A percentile compares a stretch with the other conserved stretches of the same genome.
Conservation (phyloP, 805 yeast genomes). For the Metschnikowia cerradonensis region DNA sequence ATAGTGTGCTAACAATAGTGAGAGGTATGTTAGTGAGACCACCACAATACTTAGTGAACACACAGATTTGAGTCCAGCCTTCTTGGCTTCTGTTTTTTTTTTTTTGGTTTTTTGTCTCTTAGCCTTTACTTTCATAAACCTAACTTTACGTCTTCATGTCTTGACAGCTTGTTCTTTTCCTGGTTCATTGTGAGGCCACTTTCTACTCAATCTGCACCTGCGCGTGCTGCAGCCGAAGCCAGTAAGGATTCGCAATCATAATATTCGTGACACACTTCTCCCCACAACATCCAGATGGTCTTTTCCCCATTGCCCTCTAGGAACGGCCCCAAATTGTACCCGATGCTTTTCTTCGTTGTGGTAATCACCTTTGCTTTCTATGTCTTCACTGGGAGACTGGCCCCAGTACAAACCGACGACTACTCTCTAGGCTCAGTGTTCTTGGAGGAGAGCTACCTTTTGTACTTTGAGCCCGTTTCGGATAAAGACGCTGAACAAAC, state of each 20-base stretch:
- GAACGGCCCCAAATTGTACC: not conserved
- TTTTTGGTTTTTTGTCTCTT: too few relatives aligned
- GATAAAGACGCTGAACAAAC: not conserved
- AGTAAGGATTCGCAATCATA: not conserved
- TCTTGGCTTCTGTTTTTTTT: too few relatives aligned
- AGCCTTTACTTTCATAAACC: too few relatives aligned
- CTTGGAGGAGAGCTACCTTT: not conserved
- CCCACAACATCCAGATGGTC: not conserved
- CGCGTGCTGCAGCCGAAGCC: not conserved
- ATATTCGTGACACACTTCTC: not conserved
- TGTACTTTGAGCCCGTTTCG: not conserved
- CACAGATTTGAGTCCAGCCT: too few relatives aligned
- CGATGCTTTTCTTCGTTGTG: not conserved
- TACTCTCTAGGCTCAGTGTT: constrained; percentile 1
- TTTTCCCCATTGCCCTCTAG: not conserved
- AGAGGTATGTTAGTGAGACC: too few relatives aligned
- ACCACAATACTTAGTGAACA: too few relatives aligned
- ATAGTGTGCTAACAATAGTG: too few relatives aligned
- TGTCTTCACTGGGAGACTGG: constrained; percentile 1
- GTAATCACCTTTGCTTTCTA: constrained; percentile 1
- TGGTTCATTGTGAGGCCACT: too few relatives aligned
- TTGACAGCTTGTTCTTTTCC: too few relatives aligned
- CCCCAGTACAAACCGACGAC: not conserved
- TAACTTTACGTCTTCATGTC: too few relatives aligned
- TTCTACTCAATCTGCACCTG: not conserved